Evolutionary conservation across 208 protist genomes (phyloP).

Genomic region (Lotmaria passim): DNA sequence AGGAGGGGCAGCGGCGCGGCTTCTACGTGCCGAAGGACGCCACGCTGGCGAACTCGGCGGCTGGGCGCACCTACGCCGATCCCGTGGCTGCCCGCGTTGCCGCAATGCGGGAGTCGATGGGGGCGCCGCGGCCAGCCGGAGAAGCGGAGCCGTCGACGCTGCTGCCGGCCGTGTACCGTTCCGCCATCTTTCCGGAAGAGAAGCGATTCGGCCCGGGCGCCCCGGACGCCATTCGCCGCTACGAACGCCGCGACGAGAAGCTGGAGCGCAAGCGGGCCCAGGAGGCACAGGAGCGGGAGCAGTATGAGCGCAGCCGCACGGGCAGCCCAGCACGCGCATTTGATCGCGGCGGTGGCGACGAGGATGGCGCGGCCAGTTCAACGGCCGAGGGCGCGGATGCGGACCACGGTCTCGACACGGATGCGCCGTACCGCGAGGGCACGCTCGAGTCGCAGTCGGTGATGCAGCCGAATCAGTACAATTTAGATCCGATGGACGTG

Average conservation of each 20-base stretch:
- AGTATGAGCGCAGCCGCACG: slow-evolving; percentile 17
- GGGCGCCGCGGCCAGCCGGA: slow-evolving; percentile 20
- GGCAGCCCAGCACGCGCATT: slow-evolving; percentile 14
- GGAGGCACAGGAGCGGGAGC: slow-evolving; percentile 44
- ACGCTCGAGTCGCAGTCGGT: slow-evolving; percentile 22
- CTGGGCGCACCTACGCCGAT: slow-evolving; percentile 27
- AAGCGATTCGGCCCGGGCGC: slow-evolving; percentile 83
- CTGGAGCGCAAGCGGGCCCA: slow-evolving; percentile 59
- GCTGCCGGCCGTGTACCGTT: slow-evolving; percentile 76
- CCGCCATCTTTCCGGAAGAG: slow-evolving; percentile 65
- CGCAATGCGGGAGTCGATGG: slow-evolving; percentile 24
- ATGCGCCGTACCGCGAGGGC: slow-evolving; percentile 16
- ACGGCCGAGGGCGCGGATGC: slow-evolving; percentile 20
- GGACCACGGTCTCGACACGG: slow-evolving; percentile 8
- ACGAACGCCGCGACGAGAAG: slow-evolving; percentile 84
- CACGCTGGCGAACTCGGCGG: slow-evolving; percentile 24
- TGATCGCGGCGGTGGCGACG: slow-evolving; percentile 16
- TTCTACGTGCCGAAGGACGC: slow-evolving; percentile 49
- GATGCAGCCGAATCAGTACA: slow-evolving; percentile 21
- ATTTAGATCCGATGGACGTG: slow-evolving; percentile 40
- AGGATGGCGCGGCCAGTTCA: slow-evolving; percentile 4
- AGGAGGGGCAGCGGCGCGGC: slow-evolving; percentile 58
- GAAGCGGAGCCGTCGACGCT: slow-evolving; percentile 34
- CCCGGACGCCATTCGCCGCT: slow-evolving; percentile 71
- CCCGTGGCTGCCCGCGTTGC: slow-evolving; percentile 35